These are phyloP conservation scores for Candida piceae DNA, from an alignment of 805 yeast genomes.

Conservation along the genomic window DNA sequence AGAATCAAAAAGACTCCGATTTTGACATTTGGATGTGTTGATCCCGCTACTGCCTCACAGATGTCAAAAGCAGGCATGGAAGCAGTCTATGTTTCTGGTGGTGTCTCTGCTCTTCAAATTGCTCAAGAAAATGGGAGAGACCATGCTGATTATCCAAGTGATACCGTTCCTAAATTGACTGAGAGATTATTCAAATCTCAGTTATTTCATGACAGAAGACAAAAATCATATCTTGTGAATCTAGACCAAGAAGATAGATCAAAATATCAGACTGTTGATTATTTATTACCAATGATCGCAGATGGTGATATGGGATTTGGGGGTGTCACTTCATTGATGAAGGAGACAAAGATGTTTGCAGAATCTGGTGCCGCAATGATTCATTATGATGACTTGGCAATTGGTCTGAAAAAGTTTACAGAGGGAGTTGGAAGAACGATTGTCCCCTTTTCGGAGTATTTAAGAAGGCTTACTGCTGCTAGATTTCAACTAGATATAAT, in stretches of 20 bases:
- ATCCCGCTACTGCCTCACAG: conserved; percentile 60
- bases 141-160: conserved; percentile 65
- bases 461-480: conserved; percentile 50
- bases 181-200: conserved; percentile 56
- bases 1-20: conserved; percentile 41
- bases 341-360: conserved; percentile 59
- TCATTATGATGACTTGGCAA: conserved; percentile 59
- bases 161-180: conserved; percentile 65
- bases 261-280: conserved; percentile 35
- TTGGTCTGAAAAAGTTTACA: conserved; percentile 64
- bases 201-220: conserved; percentile 46
- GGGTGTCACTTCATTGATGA: conserved; percentile 58
- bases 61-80: conserved; percentile 45
- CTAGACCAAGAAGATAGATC: conserved; percentile 9
- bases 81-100: conserved; percentile 53
- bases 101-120: conserved; percentile 55
- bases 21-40: conserved; percentile 56
- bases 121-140: conserved; percentile 64
- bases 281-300: conserved; percentile 57
- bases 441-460: conserved; percentile 54
- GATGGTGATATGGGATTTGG: conserved; percentile 70
- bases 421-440: conserved; percentile 58
- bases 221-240: conserved; percentile 13
- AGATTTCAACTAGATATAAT: conserved; percentile 62
- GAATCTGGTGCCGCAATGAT: conserved; percentile 65